phyloP scores from a whole-genome alignment of 163 green algal genomes.

The Volvox carteri region DNA sequence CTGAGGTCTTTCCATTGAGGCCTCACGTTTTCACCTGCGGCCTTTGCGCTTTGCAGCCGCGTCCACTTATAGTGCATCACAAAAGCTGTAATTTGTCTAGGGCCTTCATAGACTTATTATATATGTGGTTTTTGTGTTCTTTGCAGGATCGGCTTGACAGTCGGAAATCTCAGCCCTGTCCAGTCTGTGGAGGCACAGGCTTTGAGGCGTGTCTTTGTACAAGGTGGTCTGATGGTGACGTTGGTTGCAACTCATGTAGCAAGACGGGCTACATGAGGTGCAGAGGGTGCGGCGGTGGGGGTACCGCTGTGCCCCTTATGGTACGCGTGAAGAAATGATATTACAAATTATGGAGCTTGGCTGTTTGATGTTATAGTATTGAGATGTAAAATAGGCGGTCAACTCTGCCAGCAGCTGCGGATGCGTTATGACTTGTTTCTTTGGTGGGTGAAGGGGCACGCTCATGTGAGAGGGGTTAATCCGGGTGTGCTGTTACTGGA shows the following conservation, averaged over 20 bases:
- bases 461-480: neutral
- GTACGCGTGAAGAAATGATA: constrained; percentile 31
- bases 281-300: constrained; percentile 70
- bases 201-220: constrained; percentile 73
- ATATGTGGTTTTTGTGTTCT: neutral
- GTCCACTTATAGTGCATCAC: neutral
- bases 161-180: constrained; percentile 58
- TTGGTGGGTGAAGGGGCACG: neutral
- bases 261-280: constrained; percentile 74
- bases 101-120: too few relatives aligned
- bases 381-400: constrained; percentile 9
- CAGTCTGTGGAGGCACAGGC: constrained; percentile 67
- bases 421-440: constrained; percentile 18
- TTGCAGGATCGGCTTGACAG: constrained; percentile 46
- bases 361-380: neutral
- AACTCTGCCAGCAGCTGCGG: constrained; percentile 16
- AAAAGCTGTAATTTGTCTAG: neutral
- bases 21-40: constrained; percentile 5
- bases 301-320: constrained; percentile 68
- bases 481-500: neutral
- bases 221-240: constrained; percentile 75
- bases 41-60: neutral
- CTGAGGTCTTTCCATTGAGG: too few relatives aligned
- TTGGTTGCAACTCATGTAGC: constrained; percentile 69
- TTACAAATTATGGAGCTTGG: neutral